Evolutionary conservation across 2,329 filamentous ascomycete species (phyloP), one percentile per base, ranked within the genome.

Genomic region (Colletotrichum echinochloae): DNA sequence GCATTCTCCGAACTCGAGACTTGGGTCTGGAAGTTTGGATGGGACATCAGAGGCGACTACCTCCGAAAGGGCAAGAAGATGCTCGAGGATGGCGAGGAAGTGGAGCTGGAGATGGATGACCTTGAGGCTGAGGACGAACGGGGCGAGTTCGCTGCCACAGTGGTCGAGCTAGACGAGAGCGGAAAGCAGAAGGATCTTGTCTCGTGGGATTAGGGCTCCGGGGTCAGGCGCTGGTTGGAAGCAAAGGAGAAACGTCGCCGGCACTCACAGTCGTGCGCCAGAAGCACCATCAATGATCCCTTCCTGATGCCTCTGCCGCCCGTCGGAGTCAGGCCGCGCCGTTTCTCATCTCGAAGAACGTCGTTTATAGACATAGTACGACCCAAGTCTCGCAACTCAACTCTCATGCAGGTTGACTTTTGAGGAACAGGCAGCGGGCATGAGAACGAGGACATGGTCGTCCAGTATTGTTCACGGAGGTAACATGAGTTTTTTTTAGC

Each of bases 31-130:
- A 80, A 79, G 56, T 79, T 80, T 57, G 87, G 84, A 5, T 91
- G 89, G 89, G 87, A 90, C 64, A 77, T 91, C 16, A 76, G 82
- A 20, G 83, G 80, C 9, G 82, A 86, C 66, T 87, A 86, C 72
- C 75, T 87, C 7, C 81, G 85, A 5, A 80, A 80, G 26, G 86
- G 86, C 2, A 83, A 80, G 63, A 76, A 86, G 33, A 86, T 84
- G 79, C 80, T 87, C 59, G 86, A 88, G 70, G 86, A 88, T 73
- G 84, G 86, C 33, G 83, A 88, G 77, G 75, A 85, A 71, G 81
- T 87, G 0, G 81, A 85, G 62, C 76, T 83, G 2, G 83, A 85
- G 74, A 77, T 86, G 62, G 79, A 80, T 2, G 86, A 88, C 55
- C 81, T 88, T 48, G 84, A 87, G 70, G 85, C 82, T 1, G 87